Evolutionary conservation across 257 asterid genomes (phyloP), one percentile per base, ranked within the genome.

Genomic region (Paraleonurus japonicus): DNA sequence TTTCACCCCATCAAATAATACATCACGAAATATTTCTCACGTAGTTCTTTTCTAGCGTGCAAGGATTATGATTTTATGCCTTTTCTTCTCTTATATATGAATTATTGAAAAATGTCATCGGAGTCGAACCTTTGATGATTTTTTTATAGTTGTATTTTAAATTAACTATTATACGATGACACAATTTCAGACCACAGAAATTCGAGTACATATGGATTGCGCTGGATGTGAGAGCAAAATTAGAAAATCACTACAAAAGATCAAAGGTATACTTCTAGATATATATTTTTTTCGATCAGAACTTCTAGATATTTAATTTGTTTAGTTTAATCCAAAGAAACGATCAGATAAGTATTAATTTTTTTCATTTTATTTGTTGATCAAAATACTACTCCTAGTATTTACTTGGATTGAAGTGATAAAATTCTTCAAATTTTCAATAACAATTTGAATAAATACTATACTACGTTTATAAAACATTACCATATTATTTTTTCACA

Each of bases 201-300:
- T 90, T 90, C 87, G 82, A 15, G 97, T 90, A 5, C 92, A 88
- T 63, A 88, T 90, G 87, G 85, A 80, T 50, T 88, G 97, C 70
- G 84, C 85, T 0, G 97, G 97, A 69, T 88, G 97, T 62, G 91
- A 82, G 67, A 84, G 81, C 58, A 89, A 86, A 73, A 79, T 90
- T 9, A 82, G 78, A 71, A 88, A 88, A 81, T 82, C 90, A 57
- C 94, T 88, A 41, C 76, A 62, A 4, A 81, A 74, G 57, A 39
- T 87, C 61, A 81, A 81, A 84, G 96, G 92, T 90, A n/a, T n/a
- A 66, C 19, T 20, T 8, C 4, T 16, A 50, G 0, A 15, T 23
- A 7, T n/a, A n/a, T n/a, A n/a, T n/a, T n/a, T n/a, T n/a, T n/a
- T n/a, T n/a, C n/a, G n/a, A n/a, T n/a, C n/a, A n/a, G n/a, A n/a